Evolutionary conservation across 208 protist genomes (phyloP).

Genomic region (Tetramitus jugosus): DNA sequence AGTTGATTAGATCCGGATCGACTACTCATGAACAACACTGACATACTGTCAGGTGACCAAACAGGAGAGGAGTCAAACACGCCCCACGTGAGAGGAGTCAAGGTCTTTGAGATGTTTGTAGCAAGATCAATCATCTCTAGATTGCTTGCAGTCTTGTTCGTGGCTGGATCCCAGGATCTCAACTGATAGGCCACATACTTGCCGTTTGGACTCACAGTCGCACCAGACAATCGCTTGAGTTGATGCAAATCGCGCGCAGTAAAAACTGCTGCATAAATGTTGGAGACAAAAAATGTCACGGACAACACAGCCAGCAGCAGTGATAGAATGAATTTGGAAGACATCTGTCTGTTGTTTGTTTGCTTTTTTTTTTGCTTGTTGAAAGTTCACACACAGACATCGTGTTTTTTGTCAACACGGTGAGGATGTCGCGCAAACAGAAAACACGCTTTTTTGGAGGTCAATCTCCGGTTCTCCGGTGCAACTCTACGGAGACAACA

Average conservation of each 20-base stretch:
- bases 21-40: neutral
- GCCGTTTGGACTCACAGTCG: conserved; percentile 26
- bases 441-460: too few relatives aligned
- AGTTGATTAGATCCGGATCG: neutral
- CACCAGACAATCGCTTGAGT: conserved; percentile 7
- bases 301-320: too few relatives aligned
- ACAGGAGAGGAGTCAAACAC: neutral
- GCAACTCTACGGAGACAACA: too few relatives aligned
- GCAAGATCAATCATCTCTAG: neutral
- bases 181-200: conserved; percentile 27
- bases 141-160: neutral
- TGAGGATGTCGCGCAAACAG: too few relatives aligned
- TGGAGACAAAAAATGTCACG: too few relatives aligned
- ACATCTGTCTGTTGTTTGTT: too few relatives aligned
- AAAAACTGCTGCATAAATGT: too few relatives aligned
- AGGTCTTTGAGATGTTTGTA: neutral
- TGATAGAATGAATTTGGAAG: too few relatives aligned
- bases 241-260: conserved; percentile 22
- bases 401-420: too few relatives aligned
- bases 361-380: too few relatives aligned
- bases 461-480: too few relatives aligned
- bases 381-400: too few relatives aligned
- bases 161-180: conserved; percentile 5
- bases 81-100: neutral
- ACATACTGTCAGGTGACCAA: neutral